Percentiles rank a stretch among this genome's conserved stretches.
Conservation (phyloP, 495 filamentous ascomycete genomes). For the Bacidia rubella region DNA sequence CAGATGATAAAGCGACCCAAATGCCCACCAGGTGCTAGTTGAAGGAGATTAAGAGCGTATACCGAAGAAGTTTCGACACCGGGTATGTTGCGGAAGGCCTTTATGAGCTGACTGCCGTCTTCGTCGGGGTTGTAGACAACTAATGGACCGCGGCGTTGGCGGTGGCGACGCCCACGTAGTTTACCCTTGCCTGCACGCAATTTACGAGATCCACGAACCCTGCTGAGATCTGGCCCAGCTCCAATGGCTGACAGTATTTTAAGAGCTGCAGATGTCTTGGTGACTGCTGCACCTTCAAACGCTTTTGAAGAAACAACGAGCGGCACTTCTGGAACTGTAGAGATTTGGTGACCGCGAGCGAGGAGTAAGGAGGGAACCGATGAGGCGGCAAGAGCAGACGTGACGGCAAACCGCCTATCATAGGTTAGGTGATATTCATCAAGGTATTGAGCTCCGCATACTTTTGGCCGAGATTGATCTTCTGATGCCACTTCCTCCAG, state of each 20-base stretch:
- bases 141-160: slow-evolving; percentile 91
- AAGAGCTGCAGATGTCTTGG: slow-evolving; percentile 82
- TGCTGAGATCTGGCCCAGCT: slow-evolving; percentile 78
- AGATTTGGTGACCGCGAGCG: slow-evolving; percentile 92
- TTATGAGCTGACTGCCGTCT: slow-evolving; percentile 82
- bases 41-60: slow-evolving; percentile 92
- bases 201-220: slow-evolving; percentile 89
- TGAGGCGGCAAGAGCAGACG: slow-evolving; percentile 91
- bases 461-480: slow-evolving; percentile 97
- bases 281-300: slow-evolving; percentile 60
- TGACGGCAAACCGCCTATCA: slow-evolving; percentile 82
- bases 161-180: slow-evolving; percentile 83
- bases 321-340: slow-evolving; percentile 85
- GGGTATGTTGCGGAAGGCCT: slow-evolving; percentile 93
- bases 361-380: slow-evolving; percentile 86
- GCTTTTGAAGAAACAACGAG: slow-evolving; percentile 84
- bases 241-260: slow-evolving; percentile 78
- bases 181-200: slow-evolving; percentile 96
- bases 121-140: slow-evolving; percentile 89
- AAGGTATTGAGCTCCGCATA: slow-evolving; percentile 29
- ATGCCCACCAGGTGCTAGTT: slow-evolving; percentile 96
- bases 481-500: slow-evolving; percentile 99
- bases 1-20: slow-evolving; percentile 98
- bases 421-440: slow-evolving; percentile 1
- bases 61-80: slow-evolving; percentile 96